Evolutionary conservation across 768 basidiomycete genomes (phyloP).

Genomic region (Amyloporia xantha): DNA sequence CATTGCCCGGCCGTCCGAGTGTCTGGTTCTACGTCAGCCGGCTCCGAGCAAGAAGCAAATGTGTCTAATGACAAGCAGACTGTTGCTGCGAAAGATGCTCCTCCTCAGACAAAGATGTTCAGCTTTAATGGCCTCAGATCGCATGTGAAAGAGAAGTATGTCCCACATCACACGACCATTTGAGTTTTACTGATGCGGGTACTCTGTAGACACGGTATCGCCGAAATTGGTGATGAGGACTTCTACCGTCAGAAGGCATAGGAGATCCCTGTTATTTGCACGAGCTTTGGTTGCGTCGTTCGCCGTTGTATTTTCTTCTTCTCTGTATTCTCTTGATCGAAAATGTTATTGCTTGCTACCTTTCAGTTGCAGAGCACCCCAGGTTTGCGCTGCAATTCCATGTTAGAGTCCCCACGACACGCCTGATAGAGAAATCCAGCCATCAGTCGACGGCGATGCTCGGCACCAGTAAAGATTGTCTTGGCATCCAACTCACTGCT

Average conservation of each 20-base stretch:
- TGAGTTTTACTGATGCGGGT: constrained; percentile 4
- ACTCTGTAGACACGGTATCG: constrained; percentile 41
- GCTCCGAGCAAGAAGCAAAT: neutral
- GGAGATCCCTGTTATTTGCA: too few relatives aligned
- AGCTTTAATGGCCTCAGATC: constrained; percentile 53
- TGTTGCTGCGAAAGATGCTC: neutral
- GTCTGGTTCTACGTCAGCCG: neutral
- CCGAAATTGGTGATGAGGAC: constrained; percentile 48
- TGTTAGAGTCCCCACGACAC: too few relatives aligned
- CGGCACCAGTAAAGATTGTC: neutral
- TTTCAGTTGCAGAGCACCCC: too few relatives aligned
- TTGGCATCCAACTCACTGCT: neutral
- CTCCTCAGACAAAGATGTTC: constrained; percentile 26
- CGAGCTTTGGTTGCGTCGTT: too few relatives aligned
- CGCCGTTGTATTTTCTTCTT: too few relatives aligned
- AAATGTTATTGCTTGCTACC: too few relatives aligned
- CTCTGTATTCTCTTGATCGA: too few relatives aligned
- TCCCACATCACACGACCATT: constrained; percentile 5
- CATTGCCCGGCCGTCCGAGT: constrained; percentile 34
- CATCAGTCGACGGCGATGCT: too few relatives aligned
- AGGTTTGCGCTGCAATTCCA: too few relatives aligned
- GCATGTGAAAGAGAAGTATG: constrained; percentile 58
- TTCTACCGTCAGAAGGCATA: constrained; percentile 27
- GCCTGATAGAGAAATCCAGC: too few relatives aligned
- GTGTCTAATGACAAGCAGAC: constrained; percentile 10